These are phyloP conservation scores for Musa acuminata DNA, from an alignment of 176 grass and related monocot species.

Conservation along the genomic window DNA sequence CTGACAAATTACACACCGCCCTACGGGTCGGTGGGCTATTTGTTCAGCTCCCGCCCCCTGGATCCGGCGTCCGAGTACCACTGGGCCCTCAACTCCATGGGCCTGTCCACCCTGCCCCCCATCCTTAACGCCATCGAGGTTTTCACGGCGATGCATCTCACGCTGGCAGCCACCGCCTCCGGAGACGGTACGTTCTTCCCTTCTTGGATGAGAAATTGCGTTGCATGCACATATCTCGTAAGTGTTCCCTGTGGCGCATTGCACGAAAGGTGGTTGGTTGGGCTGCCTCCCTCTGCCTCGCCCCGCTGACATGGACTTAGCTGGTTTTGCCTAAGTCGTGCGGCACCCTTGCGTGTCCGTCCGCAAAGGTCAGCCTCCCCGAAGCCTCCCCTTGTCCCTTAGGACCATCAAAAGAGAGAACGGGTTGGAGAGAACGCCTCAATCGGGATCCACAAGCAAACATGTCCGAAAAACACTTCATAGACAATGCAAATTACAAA, in stretches of 20 bases:
- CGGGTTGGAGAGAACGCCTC: no score
- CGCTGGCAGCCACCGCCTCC: neutral
- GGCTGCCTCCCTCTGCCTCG: no score
- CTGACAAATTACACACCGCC: neutral
- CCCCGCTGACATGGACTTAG: no score
- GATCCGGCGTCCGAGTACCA: neutral
- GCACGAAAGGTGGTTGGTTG: neutral
- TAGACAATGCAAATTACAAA: no score
- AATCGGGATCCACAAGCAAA: no score
- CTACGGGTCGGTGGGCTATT: neutral
- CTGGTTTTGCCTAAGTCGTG: no score
- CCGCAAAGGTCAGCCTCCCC: no score
- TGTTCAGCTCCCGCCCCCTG: neutral
- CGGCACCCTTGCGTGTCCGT: no score
- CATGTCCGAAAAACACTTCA: no score
- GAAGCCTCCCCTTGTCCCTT: no score
- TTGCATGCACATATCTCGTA: neutral
- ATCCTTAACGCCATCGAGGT: constrained; percentile 23
- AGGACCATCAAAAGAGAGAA: no score
- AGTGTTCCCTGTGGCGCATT: neutral
- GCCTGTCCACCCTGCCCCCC: constrained; percentile 16
- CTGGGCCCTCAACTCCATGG: neutral
- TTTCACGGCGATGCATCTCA: neutral
- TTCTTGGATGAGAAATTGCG: neutral
- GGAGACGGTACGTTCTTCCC: constrained; percentile 15